These are phyloP conservation scores for Cercis canadensis DNA, from an alignment of 306 rosid genomes.

Conservation along the genomic window DNA sequence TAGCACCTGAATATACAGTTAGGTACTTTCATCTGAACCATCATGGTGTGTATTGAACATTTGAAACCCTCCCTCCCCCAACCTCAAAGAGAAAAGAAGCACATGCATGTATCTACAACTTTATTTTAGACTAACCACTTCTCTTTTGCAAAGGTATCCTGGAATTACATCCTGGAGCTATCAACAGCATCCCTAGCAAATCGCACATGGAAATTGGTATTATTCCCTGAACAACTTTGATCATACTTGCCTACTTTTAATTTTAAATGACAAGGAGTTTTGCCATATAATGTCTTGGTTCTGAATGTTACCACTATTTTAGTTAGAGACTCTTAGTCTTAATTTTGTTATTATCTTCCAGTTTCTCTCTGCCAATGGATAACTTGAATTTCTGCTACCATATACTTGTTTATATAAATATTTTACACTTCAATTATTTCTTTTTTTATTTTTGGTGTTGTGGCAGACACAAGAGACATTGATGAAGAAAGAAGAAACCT, in stretches of 20 bases:
- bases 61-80: background rate
- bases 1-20: background rate
- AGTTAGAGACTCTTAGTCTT: background rate
- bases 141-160: slow-evolving; percentile 68
- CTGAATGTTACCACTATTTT: background rate
- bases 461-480: slow-evolving; percentile 86
- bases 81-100: background rate
- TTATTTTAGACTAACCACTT: slow-evolving; percentile 23
- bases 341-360: background rate
- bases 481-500: slow-evolving; percentile 81
- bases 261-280: slow-evolving; percentile 31
- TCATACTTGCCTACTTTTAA: slow-evolving; percentile 17
- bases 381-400: slow-evolving; percentile 10
- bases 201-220: slow-evolving; percentile 88
- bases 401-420: slow-evolving; percentile 22
- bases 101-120: background rate
- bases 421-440: slow-evolving; percentile 19
- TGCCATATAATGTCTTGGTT: slow-evolving; percentile 22
- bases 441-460: background rate
- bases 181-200: slow-evolving; percentile 96
- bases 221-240: slow-evolving; percentile 19
- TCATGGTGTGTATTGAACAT: background rate
- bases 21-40: background rate
- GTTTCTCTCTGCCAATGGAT: slow-evolving; percentile 16
- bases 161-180: slow-evolving; percentile 93